Conservation (phyloP, 176 grass and related monocot genomes). For the Dactylis glomerata region DNA sequence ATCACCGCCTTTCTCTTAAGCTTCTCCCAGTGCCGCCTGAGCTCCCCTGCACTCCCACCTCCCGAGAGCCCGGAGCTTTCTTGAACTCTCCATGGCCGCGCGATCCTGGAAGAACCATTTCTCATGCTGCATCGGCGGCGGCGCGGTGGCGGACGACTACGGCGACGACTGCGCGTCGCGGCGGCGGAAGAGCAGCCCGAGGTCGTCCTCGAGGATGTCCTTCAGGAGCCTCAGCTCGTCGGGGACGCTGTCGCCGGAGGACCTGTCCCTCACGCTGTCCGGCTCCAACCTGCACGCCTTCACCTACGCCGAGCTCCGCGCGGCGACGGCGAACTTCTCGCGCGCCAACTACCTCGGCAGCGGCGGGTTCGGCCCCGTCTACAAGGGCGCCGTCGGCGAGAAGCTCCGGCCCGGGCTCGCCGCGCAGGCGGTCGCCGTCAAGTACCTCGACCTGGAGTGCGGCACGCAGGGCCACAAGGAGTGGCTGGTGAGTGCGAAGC, state of each 20-base stretch:
- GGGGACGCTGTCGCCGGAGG: slow-evolving; percentile 55
- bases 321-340: slow-evolving; percentile 41
- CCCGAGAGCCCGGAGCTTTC: neutral
- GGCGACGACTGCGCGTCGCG: neutral
- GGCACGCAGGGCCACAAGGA: slow-evolving; percentile 67
- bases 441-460: slow-evolving; percentile 68
- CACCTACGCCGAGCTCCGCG: slow-evolving; percentile 56
- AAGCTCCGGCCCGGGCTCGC: slow-evolving; percentile 39
- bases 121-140: slow-evolving; percentile 36
- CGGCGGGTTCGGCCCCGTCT: slow-evolving; percentile 72
- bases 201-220: slow-evolving; percentile 57
- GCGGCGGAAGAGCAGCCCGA: slow-evolving; percentile 10
- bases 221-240: slow-evolving; percentile 51
- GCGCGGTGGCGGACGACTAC: neutral
- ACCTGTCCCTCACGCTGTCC: slow-evolving; percentile 48
- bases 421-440: slow-evolving; percentile 63
- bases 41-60: neutral
- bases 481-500: slow-evolving; percentile 56
- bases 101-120: slow-evolving; percentile 1
- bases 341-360: slow-evolving; percentile 64
- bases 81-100: neutral
- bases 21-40: neutral
- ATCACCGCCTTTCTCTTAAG: neutral
- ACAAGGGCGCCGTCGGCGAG: slow-evolving; percentile 43
- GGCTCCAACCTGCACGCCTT: slow-evolving; percentile 64